Evolutionary conservation across 805 yeast species (phyloP), one percentile per base, ranked within the genome.

Genomic region (Kregervanrija delftensis): DNA sequence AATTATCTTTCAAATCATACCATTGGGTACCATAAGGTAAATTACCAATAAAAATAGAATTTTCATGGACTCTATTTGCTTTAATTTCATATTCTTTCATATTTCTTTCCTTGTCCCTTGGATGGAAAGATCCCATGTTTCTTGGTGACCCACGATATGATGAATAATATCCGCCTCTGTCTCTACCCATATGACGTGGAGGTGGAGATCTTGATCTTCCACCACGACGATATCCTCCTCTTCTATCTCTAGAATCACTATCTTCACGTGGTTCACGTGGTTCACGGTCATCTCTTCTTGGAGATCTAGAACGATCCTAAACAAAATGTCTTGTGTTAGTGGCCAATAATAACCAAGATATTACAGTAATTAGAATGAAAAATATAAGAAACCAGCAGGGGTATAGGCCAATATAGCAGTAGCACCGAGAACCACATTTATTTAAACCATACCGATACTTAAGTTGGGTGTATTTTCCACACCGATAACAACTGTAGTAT

Each of bases 11-110:
- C 42, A 85, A 67, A 33, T 82, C 82, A 41, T 68, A 64, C 54
- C 85, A 74, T 32, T 79, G 73, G 51, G 79, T 71, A 42, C 75
- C 77, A 58, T 74, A 85, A 5, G 90, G 86, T 44, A 85, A 68
- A 59, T 84, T 84, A 8, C 91, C 90, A 39, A 85, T 73, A 56
- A 85, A 85, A 37, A 84, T 69, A 47, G 87, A 80, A 58, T 82
- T 81, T 40, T 72, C 74, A 59, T 81, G 81, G 60, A 82, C 78
- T 66, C 89, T 73, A 42, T 69, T 71, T 30, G 67, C 62, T 51
- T 68, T 71, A 32, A 64, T 61, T 49, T 66, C 65, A 42, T 58
- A 64, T 8, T 65, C 63, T 39, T 62, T 45, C 67, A 55, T 36
- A 52, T 52, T 30, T 48, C 48, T 13, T 54, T 56, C 8, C 54